Evolutionary conservation across 2,329 filamentous ascomycete species (phyloP), one percentile per base, ranked within the genome.

Genomic region (Westerdykella ornata): DNA sequence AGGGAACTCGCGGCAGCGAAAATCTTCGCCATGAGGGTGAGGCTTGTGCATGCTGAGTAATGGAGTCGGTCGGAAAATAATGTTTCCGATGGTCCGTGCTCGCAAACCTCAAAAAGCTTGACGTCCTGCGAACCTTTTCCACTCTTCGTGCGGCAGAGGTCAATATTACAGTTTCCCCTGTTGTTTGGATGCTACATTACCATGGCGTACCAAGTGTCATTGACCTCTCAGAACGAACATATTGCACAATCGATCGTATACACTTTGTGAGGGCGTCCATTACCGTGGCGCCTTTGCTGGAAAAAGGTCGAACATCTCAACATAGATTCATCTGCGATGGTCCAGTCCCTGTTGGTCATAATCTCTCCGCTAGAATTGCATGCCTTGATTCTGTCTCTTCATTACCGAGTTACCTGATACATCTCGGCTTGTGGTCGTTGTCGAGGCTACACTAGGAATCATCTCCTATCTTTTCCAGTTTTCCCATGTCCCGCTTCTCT

Each of bases 391-490:
- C 4, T 26, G 12, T 26, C n/a, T 26, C 7, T 8, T 9, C 22
- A 11, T 9, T 26, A n/a, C n/a, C n/a, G n/a, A n/a, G n/a, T 26
- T 11, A 22, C 20, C 20, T 22, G 5, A 26, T 26, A n/a, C 22
- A 26, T 26, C 12, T 4, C 8, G 12, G 22, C 3, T 3, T 9
- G 22, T 9, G 22, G 8, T 8, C 22, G 7, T 26, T 4, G 22
- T 26, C 22, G 12, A 26, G n/a, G n/a, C 30, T 3, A 33, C 5
- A 3, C 16, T 17, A 33, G n/a, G 30, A 33, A 37, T 86, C 83
- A 54, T 94, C 84, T 12, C 82, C 87, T 61, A 96, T 79, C 80
- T 97, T 97, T 75, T 97, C 88, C 52, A 98, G 72, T 74, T 94
- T 94, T 52, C 89, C 90, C 79, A 88, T 87, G 43, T 92, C 85